A percentile compares a stretch with the other conserved stretches of the same genome.
Conservation (phyloP, 441 rosid genomes). For the Pelargonium cotyledonis region DNA sequence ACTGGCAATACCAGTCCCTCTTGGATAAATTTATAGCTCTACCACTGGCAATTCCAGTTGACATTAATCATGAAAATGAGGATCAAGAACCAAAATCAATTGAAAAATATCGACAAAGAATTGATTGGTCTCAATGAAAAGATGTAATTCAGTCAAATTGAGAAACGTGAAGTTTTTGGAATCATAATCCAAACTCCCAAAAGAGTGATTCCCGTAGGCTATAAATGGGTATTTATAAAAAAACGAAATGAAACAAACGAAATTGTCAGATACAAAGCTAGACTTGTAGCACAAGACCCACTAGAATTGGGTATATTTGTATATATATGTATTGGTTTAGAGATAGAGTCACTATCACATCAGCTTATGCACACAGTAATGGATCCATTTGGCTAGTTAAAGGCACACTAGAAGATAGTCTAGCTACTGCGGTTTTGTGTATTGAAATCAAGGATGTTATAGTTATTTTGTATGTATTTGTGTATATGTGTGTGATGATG, state of each 20-base stretch:
- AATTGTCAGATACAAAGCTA: constrained; percentile 7
- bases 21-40: too few species aligned
- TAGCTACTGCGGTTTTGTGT: too few species aligned
- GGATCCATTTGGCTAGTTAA: too few species aligned
- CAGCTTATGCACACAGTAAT: too few species aligned
- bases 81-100: background rate
- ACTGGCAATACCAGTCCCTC: too few species aligned
- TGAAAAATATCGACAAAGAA: background rate
- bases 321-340: too few species aligned
- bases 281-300: constrained; percentile 14
- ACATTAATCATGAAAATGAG: background rate
- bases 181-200: constrained; percentile 10
- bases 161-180: constrained; percentile 4
- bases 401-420: too few species aligned
- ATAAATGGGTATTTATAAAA: background rate
- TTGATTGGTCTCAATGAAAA: constrained; percentile 3
- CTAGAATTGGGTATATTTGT: too few species aligned
- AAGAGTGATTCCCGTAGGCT: constrained; percentile 4
- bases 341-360: too few species aligned
- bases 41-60: too few species aligned
- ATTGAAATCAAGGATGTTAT: too few species aligned
- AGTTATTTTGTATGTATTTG: background rate
- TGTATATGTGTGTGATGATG: background rate
- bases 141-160: constrained; percentile 1
- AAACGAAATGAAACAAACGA: constrained; percentile 16